Evolutionary conservation across 148 eudicot genomes (phyloP).

Genomic region (Vaccinium macrocarpon): DNA sequence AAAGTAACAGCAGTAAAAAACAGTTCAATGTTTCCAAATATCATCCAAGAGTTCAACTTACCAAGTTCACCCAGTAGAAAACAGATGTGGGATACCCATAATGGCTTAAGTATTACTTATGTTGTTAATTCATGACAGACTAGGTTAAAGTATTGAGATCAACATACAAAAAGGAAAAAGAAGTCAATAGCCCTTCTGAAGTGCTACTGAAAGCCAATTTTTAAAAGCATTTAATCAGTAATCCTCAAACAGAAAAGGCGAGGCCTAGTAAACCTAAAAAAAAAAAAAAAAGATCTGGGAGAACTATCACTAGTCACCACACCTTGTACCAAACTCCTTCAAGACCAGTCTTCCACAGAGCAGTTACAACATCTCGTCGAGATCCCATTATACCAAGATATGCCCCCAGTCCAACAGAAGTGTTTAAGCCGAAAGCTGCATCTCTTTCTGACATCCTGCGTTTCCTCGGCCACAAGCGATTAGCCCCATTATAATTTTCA

Average conservation of each 20-base stretch:
- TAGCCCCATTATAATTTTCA: constrained; percentile 62
- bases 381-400: constrained; percentile 99
- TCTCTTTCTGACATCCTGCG: constrained; percentile 95
- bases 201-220: not conserved
- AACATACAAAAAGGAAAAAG: not conserved
- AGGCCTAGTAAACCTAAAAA: not conserved
- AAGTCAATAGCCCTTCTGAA: not conserved
- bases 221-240: constrained; percentile 14
- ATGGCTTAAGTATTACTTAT: not conserved
- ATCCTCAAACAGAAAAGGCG: not conserved
- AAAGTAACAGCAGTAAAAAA: not conserved
- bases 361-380: constrained; percentile 91
- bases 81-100: not conserved
- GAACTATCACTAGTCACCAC: not conserved
- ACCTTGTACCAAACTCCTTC: constrained; percentile 99
- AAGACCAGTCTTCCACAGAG: constrained; percentile 96
- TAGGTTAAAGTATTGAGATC: not conserved
- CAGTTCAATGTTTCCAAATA: not conserved
- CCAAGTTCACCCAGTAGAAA: not conserved
- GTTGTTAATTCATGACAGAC: not conserved
- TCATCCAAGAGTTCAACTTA: not conserved
- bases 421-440: constrained; percentile 94
- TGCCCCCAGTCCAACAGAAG: constrained; percentile 93
- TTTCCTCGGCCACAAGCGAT: constrained; percentile 91
- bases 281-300: not conserved